Percentiles rank a stretch among this genome's conserved stretches.
Conservation (phyloP, 192 early-diverging fungal species). For the Martensiomyces pterosporus region DNA sequence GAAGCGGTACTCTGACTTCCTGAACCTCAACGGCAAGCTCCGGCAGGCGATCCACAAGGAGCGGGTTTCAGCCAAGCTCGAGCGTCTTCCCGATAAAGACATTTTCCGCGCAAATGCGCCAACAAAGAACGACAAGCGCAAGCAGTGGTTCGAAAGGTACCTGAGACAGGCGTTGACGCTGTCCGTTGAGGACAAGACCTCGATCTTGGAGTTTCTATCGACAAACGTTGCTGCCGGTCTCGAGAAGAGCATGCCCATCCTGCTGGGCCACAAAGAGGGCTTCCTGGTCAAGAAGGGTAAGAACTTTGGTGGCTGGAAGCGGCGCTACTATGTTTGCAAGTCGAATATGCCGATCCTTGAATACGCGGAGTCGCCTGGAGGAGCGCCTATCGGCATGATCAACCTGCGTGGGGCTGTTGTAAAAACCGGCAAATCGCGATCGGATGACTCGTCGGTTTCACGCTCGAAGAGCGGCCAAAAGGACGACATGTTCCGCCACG, state of each 20-base stretch:
- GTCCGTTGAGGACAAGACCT: constrained; percentile 56
- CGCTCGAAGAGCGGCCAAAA: constrained; percentile 17
- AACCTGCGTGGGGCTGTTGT: constrained; percentile 63
- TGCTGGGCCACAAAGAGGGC: constrained; percentile 73
- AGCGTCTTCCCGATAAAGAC: constrained; percentile 78
- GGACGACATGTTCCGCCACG: constrained; percentile 73
- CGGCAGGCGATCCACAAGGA: constrained; percentile 36
- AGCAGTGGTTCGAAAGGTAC: constrained; percentile 80
- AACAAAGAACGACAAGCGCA: constrained; percentile 82
- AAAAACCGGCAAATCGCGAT: constrained; percentile 33
- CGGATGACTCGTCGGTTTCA: constrained; percentile 8
- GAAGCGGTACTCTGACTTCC: constrained; percentile 85
- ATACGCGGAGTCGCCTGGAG: constrained; percentile 81
- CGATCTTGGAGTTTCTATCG: constrained; percentile 72
- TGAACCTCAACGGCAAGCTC: constrained; percentile 75
- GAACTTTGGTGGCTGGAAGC: constrained; percentile 97
- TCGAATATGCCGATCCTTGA: constrained; percentile 64
- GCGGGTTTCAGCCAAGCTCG: constrained; percentile 54
- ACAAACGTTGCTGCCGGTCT: constrained; percentile 59
- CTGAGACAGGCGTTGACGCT: constrained; percentile 66
- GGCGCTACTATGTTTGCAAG: constrained; percentile 73
- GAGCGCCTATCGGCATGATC: constrained; percentile 68
- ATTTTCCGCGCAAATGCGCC: constrained; percentile 78
- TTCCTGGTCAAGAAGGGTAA: constrained; percentile 90
- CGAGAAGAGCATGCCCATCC: constrained; percentile 47